Conservation (phyloP, 352 stramenopile species). For the Globisporangium echinulatum region DNA sequence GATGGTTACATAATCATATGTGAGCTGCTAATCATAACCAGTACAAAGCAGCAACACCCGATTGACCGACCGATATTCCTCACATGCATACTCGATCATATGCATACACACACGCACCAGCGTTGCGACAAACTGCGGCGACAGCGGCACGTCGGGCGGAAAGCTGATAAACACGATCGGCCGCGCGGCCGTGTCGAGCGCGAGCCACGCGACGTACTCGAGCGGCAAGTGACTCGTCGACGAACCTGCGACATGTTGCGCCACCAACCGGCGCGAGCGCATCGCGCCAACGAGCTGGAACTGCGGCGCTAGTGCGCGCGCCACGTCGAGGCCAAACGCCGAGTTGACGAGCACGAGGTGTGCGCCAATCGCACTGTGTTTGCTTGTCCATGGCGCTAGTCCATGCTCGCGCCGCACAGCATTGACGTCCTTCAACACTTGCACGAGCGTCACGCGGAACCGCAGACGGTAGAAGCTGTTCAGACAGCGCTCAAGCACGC, state of each 20-base stretch:
- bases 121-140: slow-evolving; percentile 44
- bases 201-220: slow-evolving; percentile 31
- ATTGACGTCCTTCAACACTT: slow-evolving; percentile 65
- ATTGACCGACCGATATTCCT: too few relatives aligned
- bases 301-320: slow-evolving; percentile 65
- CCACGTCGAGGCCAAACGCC: slow-evolving; percentile 75
- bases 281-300: slow-evolving; percentile 73
- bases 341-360: slow-evolving; percentile 77
- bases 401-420: slow-evolving; percentile 41
- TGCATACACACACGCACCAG: slow-evolving; percentile 23
- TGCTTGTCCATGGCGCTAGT: slow-evolving; percentile 39
- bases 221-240: slow-evolving; percentile 19
- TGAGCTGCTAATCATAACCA: neutral
- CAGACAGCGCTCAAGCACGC: slow-evolving; percentile 68
- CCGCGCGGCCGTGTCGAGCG: slow-evolving; percentile 18
- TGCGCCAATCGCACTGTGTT: slow-evolving; percentile 46
- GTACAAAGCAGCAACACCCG: slow-evolving; percentile 7
- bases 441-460: slow-evolving; percentile 58
- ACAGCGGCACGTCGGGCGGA: slow-evolving; percentile 33
- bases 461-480: slow-evolving; percentile 74
- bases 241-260: too few relatives aligned
- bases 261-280: slow-evolving; percentile 18
- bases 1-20: too few relatives aligned
- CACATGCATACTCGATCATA: too few relatives aligned
- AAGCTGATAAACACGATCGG: slow-evolving; percentile 63